A percentile compares a stretch with the other conserved stretches of the same genome.
Evolutionary conservation across 768 basidiomycete species (phyloP).

Genomic region (Panaeolus cyanescens): DNA sequence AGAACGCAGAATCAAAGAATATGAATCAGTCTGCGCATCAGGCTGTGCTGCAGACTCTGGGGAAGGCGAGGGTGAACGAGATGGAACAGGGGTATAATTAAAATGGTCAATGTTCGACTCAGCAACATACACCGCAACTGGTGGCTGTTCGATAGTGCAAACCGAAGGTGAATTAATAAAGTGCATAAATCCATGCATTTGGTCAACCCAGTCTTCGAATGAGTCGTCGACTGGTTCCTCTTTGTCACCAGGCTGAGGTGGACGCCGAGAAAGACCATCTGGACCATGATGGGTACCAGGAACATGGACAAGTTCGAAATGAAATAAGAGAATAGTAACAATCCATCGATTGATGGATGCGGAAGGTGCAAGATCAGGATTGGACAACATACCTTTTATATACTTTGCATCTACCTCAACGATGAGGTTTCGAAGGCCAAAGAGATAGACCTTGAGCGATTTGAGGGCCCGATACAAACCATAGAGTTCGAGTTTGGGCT

Average conservation of each 20-base stretch:
- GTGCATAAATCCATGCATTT: slow-evolving; percentile 15
- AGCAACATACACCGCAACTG: no score
- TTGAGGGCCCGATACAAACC: no score
- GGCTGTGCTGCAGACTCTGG: no score
- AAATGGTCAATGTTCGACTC: no score
- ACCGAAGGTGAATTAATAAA: slow-evolving; percentile 7
- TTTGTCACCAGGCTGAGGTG: slow-evolving; percentile 5
- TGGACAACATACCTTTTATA: slow-evolving; percentile 30
- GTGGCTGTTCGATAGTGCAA: slow-evolving; percentile 7
- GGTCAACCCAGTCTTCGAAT: slow-evolving; percentile 20
- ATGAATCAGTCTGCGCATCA: neutral
- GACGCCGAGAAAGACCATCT: slow-evolving; percentile 13
- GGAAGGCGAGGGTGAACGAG: no score
- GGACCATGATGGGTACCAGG: slow-evolving; percentile 11
- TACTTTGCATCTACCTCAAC: slow-evolving; percentile 34
- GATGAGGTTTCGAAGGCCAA: slow-evolving; percentile 22
- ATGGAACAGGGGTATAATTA: no score
- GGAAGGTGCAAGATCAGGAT: slow-evolving; percentile 11
- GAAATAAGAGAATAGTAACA: slow-evolving; percentile 10
- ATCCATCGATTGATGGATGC: slow-evolving; percentile 15
- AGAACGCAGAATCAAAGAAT: slow-evolving; percentile 11
- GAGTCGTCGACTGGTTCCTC: slow-evolving; percentile 5
- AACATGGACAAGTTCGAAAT: slow-evolving; percentile 11
- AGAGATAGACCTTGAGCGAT: slow-evolving; percentile 21
- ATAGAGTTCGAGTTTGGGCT: slow-evolving; percentile 36